These are phyloP conservation scores for Plasmodium cynomolgi DNA, from an alignment of 169 alveolate genomes.

Conservation along the genomic window DNA sequence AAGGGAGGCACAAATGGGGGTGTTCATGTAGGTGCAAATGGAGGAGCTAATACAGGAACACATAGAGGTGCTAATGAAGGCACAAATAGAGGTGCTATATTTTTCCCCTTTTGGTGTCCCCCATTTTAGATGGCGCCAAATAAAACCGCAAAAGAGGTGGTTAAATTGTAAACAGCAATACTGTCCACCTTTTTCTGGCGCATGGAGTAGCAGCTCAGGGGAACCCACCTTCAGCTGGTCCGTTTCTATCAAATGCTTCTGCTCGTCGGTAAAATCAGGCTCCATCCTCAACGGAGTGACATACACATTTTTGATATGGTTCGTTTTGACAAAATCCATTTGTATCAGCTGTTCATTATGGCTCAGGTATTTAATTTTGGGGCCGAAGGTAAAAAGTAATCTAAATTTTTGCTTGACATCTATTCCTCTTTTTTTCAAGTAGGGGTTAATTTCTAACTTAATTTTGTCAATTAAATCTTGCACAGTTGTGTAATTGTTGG, in stretches of 20 bases:
- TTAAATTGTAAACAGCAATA: neutral
- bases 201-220: neutral
- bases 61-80: too few relatives aligned
- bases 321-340: constrained; percentile 66
- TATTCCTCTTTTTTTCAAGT: constrained; percentile 72
- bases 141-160: neutral
- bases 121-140: neutral
- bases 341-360: constrained; percentile 38
- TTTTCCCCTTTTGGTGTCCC: neutral
- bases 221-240: constrained; percentile 24
- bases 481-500: constrained; percentile 64
- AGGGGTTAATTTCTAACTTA: constrained; percentile 72
- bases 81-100: neutral
- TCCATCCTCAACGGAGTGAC: constrained; percentile 84
- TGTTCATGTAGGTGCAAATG: too few relatives aligned
- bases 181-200: neutral
- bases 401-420: constrained; percentile 63
- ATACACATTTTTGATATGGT: constrained; percentile 74
- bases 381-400: constrained; percentile 46
- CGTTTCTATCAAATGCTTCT: constrained; percentile 70
- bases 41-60: too few relatives aligned
- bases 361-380: constrained; percentile 51
- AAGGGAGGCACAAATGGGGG: neutral
- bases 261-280: constrained; percentile 83
- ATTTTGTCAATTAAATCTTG: constrained; percentile 74